These are phyloP conservation scores for Thalia dealbata DNA, from an alignment of 176 grass and related monocot genomes.

Conservation along the genomic window DNA sequence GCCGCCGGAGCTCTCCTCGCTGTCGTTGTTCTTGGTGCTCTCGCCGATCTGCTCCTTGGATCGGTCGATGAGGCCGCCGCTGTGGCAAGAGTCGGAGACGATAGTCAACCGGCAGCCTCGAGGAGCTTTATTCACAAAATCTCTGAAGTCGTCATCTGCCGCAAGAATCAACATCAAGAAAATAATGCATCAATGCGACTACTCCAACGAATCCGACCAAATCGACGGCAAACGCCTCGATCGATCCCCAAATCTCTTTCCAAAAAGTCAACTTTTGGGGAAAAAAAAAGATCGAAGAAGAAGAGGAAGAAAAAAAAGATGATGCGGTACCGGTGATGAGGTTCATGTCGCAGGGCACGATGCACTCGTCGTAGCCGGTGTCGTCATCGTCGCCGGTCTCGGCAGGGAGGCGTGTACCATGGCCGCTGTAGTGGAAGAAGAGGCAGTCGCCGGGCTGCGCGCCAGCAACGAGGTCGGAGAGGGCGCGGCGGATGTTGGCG, in stretches of 20 bases:
- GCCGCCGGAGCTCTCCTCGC: conserved; percentile 28
- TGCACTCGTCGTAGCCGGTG: conserved; percentile 96
- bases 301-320: neutral
- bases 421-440: conserved; percentile 97
- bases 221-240: neutral
- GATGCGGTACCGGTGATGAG: conserved; percentile 60
- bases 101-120: conserved; percentile 75
- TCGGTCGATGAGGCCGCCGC: conserved; percentile 75
- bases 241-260: neutral
- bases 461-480: conserved; percentile 39
- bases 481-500: conserved; percentile 57
- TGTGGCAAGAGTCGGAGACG: conserved; percentile 91
- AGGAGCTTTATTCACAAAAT: conserved; percentile 65
- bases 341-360: conserved; percentile 97
- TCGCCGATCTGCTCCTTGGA: conserved; percentile 94
- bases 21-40: conserved; percentile 41
- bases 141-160: conserved; percentile 83
- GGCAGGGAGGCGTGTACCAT: conserved; percentile 76
- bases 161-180: neutral
- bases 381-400: conserved; percentile 83
- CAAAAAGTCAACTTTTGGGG: neutral
- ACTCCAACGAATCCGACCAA: neutral
- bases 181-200: neutral
- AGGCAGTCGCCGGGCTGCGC: conserved; percentile 51
- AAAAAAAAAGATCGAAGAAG: neutral